These are phyloP conservation scores for Trypanosoma conorhini DNA, from an alignment of 208 protist species.

Conservation along the genomic window DNA sequence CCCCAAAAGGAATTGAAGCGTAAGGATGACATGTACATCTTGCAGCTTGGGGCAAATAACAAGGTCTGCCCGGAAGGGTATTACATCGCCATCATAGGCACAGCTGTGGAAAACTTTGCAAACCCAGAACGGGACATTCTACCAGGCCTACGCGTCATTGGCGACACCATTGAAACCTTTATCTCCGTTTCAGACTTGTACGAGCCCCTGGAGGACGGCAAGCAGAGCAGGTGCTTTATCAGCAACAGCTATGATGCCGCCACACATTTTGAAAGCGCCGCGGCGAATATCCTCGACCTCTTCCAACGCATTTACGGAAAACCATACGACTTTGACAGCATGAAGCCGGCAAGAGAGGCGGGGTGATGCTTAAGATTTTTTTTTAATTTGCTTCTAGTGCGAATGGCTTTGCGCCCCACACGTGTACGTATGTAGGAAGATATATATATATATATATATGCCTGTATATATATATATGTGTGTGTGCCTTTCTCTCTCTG, in stretches of 20 bases:
- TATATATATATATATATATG: conserved; percentile 1
- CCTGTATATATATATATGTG: conserved; percentile 20
- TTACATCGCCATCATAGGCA: conserved; percentile 98
- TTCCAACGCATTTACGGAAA: conserved; percentile 97
- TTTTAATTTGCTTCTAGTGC: neutral
- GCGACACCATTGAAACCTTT: conserved; percentile 91
- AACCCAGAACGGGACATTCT: conserved; percentile 95
- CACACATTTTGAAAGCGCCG: conserved; percentile 99
- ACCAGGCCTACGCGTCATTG: conserved; percentile 93
- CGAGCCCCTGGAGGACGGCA: conserved; percentile 92
- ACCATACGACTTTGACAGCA: conserved; percentile 77
- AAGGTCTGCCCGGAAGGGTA: conserved; percentile 97
- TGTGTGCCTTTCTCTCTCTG: conserved; percentile 8
- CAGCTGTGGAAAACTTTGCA: conserved; percentile 95
- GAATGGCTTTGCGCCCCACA: neutral
- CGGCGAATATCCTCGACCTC: conserved; percentile 96
- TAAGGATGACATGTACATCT: conserved; percentile 98
- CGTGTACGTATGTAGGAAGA: neutral
- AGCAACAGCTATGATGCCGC: conserved; percentile 97
- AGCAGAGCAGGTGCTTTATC: conserved; percentile 93
- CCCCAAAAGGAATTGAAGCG: conserved; percentile 95
- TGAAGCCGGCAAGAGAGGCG: conserved; percentile 43
- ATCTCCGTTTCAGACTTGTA: conserved; percentile 89
- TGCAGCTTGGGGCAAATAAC: conserved; percentile 92
- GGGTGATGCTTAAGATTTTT: neutral